Evolutionary conservation across 75 land plant genomes (phyloP).

Genomic region (Pinus taeda): DNA sequence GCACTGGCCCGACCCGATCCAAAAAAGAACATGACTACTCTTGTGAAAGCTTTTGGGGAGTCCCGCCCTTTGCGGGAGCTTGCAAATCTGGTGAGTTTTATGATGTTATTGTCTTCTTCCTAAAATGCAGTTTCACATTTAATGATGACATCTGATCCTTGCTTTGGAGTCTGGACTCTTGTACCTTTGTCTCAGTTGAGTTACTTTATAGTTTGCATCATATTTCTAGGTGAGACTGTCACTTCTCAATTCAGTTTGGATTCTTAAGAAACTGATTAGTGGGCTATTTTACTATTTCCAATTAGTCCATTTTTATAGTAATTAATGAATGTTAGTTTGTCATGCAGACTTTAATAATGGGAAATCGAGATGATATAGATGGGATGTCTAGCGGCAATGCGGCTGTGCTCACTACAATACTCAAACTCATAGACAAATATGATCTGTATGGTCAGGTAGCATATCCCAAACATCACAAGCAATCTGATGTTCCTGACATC

Average conservation of each 20-base stretch:
- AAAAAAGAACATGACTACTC: constrained; percentile 41
- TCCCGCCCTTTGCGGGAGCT: constrained; percentile 37
- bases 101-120: not conserved
- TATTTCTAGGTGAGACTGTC: too few relatives aligned
- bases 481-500: constrained; percentile 58
- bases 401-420: constrained; percentile 33
- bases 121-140: too few relatives aligned
- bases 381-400: constrained; percentile 47
- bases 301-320: too few relatives aligned
- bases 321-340: not conserved
- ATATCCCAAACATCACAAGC: constrained; percentile 72
- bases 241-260: too few relatives aligned
- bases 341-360: constrained; percentile 46
- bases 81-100: constrained; percentile 33
- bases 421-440: constrained; percentile 61
- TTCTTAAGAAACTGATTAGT: too few relatives aligned
- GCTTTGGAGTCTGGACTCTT: too few relatives aligned
- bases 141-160: too few relatives aligned
- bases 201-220: not conserved
- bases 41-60: constrained; percentile 48
- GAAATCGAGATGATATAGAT: constrained; percentile 66
- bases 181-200: not conserved
- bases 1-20: constrained; percentile 54
- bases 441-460: constrained; percentile 69
- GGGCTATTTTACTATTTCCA: too few relatives aligned